phyloP scores from a whole-genome alignment of 2,329 filamentous ascomycete genomes.

The Elsinoe perseae region DNA sequence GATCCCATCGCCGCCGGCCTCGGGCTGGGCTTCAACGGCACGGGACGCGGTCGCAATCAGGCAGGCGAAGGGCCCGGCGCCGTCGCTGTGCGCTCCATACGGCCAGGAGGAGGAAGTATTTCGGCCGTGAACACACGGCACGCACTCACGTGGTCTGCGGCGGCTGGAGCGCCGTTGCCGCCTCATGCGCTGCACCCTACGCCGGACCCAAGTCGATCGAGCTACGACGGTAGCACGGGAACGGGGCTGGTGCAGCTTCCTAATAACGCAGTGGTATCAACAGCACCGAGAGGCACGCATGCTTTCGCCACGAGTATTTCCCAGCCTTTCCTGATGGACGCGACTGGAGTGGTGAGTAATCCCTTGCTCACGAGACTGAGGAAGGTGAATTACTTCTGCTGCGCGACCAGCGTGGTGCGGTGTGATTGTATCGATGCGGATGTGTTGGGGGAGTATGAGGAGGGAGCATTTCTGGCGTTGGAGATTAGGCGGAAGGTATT shows the following conservation, averaged over 20 bases:
- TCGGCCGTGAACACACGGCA: neutral
- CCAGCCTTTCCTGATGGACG: neutral
- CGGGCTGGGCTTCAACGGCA: neutral
- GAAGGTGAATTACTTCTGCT: constrained; percentile 6
- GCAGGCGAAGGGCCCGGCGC: neutral
- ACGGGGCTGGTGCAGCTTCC: neutral
- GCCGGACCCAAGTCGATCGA: neutral
- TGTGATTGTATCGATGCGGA: constrained; percentile 8
- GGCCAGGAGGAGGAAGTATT: neutral
- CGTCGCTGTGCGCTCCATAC: neutral
- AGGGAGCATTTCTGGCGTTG: constrained; percentile 1
- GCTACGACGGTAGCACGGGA: neutral
- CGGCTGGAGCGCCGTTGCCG: neutral
- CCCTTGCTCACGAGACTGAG: neutral
- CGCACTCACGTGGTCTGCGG: neutral
- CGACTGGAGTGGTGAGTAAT: neutral
- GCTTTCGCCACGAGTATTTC: neutral
- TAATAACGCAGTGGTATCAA: neutral
- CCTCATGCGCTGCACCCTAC: neutral
- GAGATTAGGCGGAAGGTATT: constrained; percentile 2
- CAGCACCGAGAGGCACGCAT: neutral
- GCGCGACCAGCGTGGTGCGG: neutral
- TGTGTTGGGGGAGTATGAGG: constrained; percentile 6
- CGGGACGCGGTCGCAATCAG: neutral
- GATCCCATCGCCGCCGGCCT: neutral